Conservation (phyloP, 257 asterid genomes). For the Penstemon eatonii region DNA sequence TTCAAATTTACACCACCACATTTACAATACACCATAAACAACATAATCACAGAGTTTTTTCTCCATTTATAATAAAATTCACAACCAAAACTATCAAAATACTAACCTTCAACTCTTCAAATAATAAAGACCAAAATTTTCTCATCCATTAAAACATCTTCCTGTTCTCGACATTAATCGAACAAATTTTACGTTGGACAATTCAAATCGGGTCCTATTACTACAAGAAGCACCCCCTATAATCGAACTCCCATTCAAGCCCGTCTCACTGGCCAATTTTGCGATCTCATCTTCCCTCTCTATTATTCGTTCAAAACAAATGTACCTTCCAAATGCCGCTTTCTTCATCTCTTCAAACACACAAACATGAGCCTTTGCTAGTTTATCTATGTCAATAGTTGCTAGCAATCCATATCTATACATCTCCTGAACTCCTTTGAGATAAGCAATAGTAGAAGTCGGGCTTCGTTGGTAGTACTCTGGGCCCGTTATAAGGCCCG, state of each 20-base stretch:
- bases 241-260: slow-evolving; percentile 31
- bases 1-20: neutral
- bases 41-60: neutral
- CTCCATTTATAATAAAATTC: neutral
- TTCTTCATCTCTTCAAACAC: slow-evolving; percentile 76
- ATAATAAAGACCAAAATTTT: neutral
- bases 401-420: slow-evolving; percentile 63
- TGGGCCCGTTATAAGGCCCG: slow-evolving; percentile 79
- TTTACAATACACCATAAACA: slow-evolving; percentile 21
- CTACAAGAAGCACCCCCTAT: slow-evolving; percentile 40
- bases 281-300: slow-evolving; percentile 49
- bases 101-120: neutral
- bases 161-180: slow-evolving; percentile 47
- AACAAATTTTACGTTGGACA: slow-evolving; percentile 58
- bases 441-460: slow-evolving; percentile 78
- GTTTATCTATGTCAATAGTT: slow-evolving; percentile 46
- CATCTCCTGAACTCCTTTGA: slow-evolving; percentile 82
- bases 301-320: slow-evolving; percentile 66
- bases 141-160: slow-evolving; percentile 43
- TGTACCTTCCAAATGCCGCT: slow-evolving; percentile 55
- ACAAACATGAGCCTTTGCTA: slow-evolving; percentile 71
- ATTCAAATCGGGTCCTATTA: slow-evolving; percentile 30
- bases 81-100: neutral
- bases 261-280: slow-evolving; percentile 52
- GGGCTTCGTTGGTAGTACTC: slow-evolving; percentile 49